phyloP scores from a whole-genome alignment of 768 basidiomycete species.

The Amanita brunnescens region DNA sequence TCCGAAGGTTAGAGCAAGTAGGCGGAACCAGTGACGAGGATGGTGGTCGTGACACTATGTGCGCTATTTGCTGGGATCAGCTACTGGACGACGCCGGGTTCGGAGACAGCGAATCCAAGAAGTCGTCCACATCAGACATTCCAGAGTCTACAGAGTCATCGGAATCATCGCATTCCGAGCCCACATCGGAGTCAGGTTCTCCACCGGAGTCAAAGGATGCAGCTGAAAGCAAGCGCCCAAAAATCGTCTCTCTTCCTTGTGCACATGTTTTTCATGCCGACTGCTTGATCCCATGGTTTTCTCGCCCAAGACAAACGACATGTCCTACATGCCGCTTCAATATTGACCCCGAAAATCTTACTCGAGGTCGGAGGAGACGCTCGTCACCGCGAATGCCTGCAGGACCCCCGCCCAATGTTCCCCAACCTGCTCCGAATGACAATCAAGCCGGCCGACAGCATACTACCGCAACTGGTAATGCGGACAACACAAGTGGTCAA shows the following conservation, averaged over 20 bases:
- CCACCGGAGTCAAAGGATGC: conserved; percentile 5
- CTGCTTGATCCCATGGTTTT: conserved; percentile 79
- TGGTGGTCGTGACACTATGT: conserved; percentile 35
- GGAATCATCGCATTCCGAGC: conserved; percentile 10
- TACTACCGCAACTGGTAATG: not conserved
- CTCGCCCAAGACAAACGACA: conserved; percentile 68
- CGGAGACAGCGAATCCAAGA: conserved; percentile 13
- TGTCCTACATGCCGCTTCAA: conserved; percentile 82
- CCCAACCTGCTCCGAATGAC: not conserved
- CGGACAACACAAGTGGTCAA: not conserved
- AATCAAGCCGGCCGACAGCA: not conserved
- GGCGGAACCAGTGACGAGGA: conserved; percentile 24
- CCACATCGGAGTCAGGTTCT: conserved; percentile 12
- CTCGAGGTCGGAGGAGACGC: conserved; percentile 28
- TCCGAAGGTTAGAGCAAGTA: conserved; percentile 53
- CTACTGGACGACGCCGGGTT: conserved; percentile 40
- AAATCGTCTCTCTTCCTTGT: conserved; percentile 66
- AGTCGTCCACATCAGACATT: conserved; percentile 10
- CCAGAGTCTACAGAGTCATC: conserved; percentile 5
- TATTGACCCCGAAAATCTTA: conserved; percentile 71
- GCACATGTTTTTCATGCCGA: conserved; percentile 75
- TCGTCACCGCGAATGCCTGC: conserved; percentile 8
- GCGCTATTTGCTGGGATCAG: conserved; percentile 73
- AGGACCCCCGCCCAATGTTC: not conserved
- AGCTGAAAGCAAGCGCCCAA: conserved; percentile 17